A percentile compares a stretch with the other conserved stretches of the same genome.
Evolutionary conservation across 768 basidiomycete genomes (phyloP).

Genomic region (Ramaria rubella): DNA sequence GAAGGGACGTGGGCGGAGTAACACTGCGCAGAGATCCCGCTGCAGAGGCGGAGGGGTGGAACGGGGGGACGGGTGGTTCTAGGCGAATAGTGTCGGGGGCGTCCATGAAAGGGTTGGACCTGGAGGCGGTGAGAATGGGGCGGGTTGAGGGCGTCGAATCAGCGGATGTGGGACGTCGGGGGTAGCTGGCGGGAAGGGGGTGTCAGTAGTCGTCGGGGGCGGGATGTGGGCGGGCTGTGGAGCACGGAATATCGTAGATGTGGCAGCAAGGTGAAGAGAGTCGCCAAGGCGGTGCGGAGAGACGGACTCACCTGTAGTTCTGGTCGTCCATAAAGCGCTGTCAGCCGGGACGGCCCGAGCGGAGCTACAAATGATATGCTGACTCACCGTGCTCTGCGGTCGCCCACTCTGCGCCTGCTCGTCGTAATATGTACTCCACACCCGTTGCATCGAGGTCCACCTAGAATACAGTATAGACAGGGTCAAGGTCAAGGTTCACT

Average conservation of each 20-base stretch:
- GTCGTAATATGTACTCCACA: constrained; percentile 50
- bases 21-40: constrained; percentile 4
- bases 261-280: neutral
- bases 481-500: too few relatives aligned
- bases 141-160: neutral
- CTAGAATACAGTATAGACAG: too few relatives aligned
- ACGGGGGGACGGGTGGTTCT: neutral
- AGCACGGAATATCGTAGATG: neutral
- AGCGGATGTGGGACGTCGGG: neutral
- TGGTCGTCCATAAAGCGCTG: too few relatives aligned
- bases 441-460: constrained; percentile 38
- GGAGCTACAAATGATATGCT: neutral
- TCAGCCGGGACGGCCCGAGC: neutral
- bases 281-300: neutral
- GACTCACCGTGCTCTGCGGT: neutral
- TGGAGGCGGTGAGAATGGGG: neutral
- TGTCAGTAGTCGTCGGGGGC: neutral
- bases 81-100: too few relatives aligned
- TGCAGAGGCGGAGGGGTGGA: neutral
- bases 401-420: constrained; percentile 1
- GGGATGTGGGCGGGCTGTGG: neutral
- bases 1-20: neutral
- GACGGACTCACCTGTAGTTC: too few relatives aligned
- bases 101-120: too few relatives aligned
- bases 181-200: neutral